phyloP scores from a whole-genome alignment of 805 yeast species.

The Pichia occidentalis region DNA sequence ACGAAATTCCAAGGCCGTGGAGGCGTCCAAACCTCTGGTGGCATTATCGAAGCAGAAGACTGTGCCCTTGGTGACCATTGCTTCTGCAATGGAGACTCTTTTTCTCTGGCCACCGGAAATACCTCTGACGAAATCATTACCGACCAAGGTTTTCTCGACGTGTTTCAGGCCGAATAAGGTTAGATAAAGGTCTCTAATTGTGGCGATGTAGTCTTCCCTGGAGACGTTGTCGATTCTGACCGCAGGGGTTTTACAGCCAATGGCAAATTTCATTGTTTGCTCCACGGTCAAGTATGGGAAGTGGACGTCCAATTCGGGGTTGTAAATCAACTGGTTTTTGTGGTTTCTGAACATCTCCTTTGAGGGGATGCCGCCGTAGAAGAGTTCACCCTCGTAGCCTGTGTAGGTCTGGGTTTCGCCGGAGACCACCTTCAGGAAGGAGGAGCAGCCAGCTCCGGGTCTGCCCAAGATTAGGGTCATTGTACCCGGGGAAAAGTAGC shows the following conservation, averaged over 20 bases:
- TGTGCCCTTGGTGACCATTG: constrained; percentile 44
- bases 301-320: constrained; percentile 46
- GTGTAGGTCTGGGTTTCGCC: constrained; percentile 37
- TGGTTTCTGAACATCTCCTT: constrained; percentile 38
- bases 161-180: constrained; percentile 52
- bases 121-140: constrained; percentile 59
- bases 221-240: constrained; percentile 34
- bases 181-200: constrained; percentile 39
- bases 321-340: constrained; percentile 43
- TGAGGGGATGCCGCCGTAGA: constrained; percentile 42
- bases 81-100: constrained; percentile 63
- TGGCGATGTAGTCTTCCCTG: constrained; percentile 34
- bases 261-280: constrained; percentile 47
- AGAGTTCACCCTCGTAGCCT: constrained; percentile 33
- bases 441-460: constrained; percentile 62
- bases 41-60: constrained; percentile 62
- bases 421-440: constrained; percentile 38
- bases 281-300: too few species aligned
- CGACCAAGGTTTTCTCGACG: constrained; percentile 54
- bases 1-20: constrained; percentile 64
- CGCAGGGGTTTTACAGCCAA: constrained; percentile 49
- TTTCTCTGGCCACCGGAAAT: constrained; percentile 68
- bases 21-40: constrained; percentile 62
- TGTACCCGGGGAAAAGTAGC: constrained; percentile 38
- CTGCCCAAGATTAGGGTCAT: constrained; percentile 46